Base-by-base conservation (phyloP, 2,329 filamentous ascomycete genomes). In the Clarireedia sp. region DNA sequence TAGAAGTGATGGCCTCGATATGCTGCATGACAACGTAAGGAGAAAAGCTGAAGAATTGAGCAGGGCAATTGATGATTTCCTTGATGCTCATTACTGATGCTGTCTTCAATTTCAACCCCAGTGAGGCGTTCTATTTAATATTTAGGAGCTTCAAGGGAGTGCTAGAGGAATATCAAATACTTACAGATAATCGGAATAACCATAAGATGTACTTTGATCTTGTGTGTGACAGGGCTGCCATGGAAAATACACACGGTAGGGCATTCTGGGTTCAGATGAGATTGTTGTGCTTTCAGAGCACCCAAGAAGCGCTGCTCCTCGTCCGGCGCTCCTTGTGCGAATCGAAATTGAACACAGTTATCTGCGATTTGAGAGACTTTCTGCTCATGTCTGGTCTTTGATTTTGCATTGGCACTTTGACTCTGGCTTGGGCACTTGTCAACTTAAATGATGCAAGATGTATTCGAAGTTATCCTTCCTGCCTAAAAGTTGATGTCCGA, bases 181-280 rank as follows among this genome's bases (percentile, higher is more conserved):
- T 60, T 59, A 65, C 59, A 14, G 26, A 5, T 26, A 26, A 4
- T 29, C 37, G 24, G 58, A 43, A 56, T 66, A 65, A 10, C 57
- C 48, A 45, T 56, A 59, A 50, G 87, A 90, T 0, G 74, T 80
- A 0, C 44, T n/a, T 48, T 82, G 81, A 1, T 82, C 60, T 10
- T 72, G 73, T 40, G 87, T 85, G 68, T 95, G 85, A 66, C 96
- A 96, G 73, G 68, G 64, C 89, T 95, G 5, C 90, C 91, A 68
- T 96, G 91, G 85, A 87, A 96, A 0, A 88, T 89, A 64, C 95
- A 90, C 1, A 96, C 69, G 0, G 89, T 92, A 0, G 87, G 86
- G 61, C 81, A 74, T 57, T 70, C 61, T 46, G 75, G 62, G 1
- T 66, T 58, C 3, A 64, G 43, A 17, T 59, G 65, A 10, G 54